Evolutionary conservation across 495 filamentous ascomycete genomes (phyloP), one percentile per base, ranked within the genome.

Genomic region (Parachaetomium inaequale): DNA sequence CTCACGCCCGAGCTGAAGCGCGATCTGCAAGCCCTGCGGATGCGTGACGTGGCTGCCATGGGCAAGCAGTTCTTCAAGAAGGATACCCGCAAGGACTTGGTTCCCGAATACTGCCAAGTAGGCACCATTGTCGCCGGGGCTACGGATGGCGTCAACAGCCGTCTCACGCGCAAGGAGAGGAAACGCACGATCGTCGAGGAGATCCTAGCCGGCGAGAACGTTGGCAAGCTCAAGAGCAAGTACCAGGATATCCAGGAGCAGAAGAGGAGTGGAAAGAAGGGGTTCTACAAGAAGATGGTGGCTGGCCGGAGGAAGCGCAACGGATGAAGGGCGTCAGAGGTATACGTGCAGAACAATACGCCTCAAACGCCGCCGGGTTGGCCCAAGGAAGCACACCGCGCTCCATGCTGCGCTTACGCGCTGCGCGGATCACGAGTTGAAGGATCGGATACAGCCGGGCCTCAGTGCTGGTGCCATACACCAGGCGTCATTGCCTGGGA

Each of bases 151-250:
- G 89, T 84, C 76, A 91, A 81, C 64, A 81, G 82, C 17, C 84
- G 94, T 23, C 81, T 98, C 38, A 81, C 84, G 31, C 94, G 92
- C 72, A 95, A 89, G 74, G 88, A 98, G 68, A 82, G 90, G 62
- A 96, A 95, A 78, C 84, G 82, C 64, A 96, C 90, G 4, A 89
- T 98, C 62, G 88, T 93, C n/a, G 91, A 95, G 59, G 92, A 97
- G 68, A 83, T 93, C 6, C 72, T 97, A 64, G 84, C 87, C 12
- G 73, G 79, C 36, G 88, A 93, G 11, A 67, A 68, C 31, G 64
- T 68, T 23, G 53, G 50, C 53, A 72, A 77, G 63, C 72, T 71
- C 66, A 76, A 74, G 64, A 51, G 66, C 63, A 74, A 74, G 58
- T 75, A 72, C 46, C 65, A 68, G 26, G 68, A 72, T 28, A 70